Evolutionary conservation across 768 basidiomycete genomes (phyloP).

Genomic region (Leccinum fibrillosum): DNA sequence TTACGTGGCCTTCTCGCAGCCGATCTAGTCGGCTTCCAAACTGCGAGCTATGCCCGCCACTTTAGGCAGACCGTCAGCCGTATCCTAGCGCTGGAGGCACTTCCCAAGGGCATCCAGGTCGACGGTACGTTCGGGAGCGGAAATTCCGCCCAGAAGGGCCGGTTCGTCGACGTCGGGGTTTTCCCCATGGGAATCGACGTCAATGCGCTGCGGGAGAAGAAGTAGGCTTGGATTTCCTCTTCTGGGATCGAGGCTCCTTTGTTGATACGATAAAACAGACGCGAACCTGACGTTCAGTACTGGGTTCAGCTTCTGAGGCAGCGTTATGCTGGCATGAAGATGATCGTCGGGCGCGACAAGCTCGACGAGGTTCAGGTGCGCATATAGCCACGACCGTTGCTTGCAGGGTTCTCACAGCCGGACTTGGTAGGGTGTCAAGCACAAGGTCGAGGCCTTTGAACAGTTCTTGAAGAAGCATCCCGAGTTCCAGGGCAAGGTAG

Average conservation of each 20-base stretch:
- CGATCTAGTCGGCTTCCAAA: slow-evolving; percentile 92
- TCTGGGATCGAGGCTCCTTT: slow-evolving; percentile 1
- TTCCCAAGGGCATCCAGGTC: slow-evolving; percentile 80
- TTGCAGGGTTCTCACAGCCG: neutral
- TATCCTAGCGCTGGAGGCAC: slow-evolving; percentile 74
- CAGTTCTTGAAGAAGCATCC: slow-evolving; percentile 74
- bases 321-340: slow-evolving; percentile 81
- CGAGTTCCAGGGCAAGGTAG: slow-evolving; percentile 74
- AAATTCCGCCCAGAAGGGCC: slow-evolving; percentile 28
- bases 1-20: slow-evolving; percentile 89
- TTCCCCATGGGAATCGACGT: slow-evolving; percentile 92
- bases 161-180: slow-evolving; percentile 84
- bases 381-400: neutral
- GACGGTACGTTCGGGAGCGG: slow-evolving; percentile 24
- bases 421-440: slow-evolving; percentile 57
- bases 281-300: slow-evolving; percentile 73
- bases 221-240: slow-evolving; percentile 37
- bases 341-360: slow-evolving; percentile 87
- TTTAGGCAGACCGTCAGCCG: slow-evolving; percentile 83
- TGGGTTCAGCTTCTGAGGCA: slow-evolving; percentile 80
- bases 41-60: slow-evolving; percentile 77
- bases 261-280: slow-evolving; percentile 35
- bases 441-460: slow-evolving; percentile 84
- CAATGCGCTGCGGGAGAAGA: slow-evolving; percentile 58
- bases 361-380: slow-evolving; percentile 76